Base-by-base conservation (phyloP, 1,284 basidiomycete species). In the Trichosporon sp. region DNA sequence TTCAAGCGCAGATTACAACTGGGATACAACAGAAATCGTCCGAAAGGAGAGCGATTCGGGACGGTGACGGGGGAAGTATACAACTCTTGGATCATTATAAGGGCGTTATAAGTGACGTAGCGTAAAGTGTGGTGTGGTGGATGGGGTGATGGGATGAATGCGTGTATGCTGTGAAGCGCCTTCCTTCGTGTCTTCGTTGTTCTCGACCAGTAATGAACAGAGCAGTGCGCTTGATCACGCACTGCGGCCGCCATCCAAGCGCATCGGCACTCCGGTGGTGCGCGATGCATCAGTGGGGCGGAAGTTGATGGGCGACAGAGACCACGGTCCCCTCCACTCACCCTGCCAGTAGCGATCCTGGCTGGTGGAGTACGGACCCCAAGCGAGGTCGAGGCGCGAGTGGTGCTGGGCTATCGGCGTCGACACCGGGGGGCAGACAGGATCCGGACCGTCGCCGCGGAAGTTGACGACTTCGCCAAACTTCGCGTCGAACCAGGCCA, bases 381-480 rank as follows among this genome's bases (percentile, higher is more conserved):
- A 63, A 16, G 59, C 59, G 31, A 63, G 59, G 16, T 63, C 59
- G 59, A 63, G 59, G 31, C 59, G 59, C 31, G 59, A 63, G 32
- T 63, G 59, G 14, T 63, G 59, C 10, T 63, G 59, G 2, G 59
- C 16, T 37, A 63, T 63, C 31, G 59, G 59, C 14, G 59, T 63
- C 4, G 59, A 35, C 31, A 14, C 32, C 7, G 59, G 8, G 7
- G 31, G 7, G 59, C 59, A 63, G 31, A 31, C 32, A 37, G 59
- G 59, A n/a, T 63, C 59, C 8, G 59, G 59, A n/a, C 59, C 59
- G 16, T 63, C 59, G 16, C 59, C 59, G 1, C 32, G 59, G 59
- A 63, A 63, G n/a, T 63, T 32, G 38, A 68, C 40, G 61, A 46
- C n/a, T 11, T 37, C 12, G 4, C 67, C 67, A 37, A 68, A 68